Conservation (phyloP, 2,329 filamentous ascomycete genomes). For the Verticillium longisporum region DNA sequence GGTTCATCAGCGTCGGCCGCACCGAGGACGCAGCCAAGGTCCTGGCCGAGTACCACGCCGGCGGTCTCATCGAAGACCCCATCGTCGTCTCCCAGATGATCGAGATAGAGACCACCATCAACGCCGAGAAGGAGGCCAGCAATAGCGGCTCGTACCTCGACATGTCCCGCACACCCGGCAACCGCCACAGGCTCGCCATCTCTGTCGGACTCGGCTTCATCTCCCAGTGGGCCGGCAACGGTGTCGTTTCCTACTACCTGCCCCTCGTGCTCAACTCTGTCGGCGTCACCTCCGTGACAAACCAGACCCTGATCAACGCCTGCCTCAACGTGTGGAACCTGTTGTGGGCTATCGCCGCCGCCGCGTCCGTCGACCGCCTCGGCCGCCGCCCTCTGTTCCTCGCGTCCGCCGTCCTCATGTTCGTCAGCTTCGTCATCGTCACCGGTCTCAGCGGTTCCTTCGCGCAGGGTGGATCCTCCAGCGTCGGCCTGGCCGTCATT, state of each 20-base stretch:
- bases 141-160: slow-evolving; percentile 43
- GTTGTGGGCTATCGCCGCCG: slow-evolving; percentile 44
- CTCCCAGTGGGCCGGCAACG: slow-evolving; percentile 55
- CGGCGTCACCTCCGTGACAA: slow-evolving; percentile 46
- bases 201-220: slow-evolving; percentile 50
- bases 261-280: slow-evolving; percentile 29
- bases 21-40: slow-evolving; percentile 25
- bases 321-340: slow-evolving; percentile 39
- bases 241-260: slow-evolving; percentile 52
- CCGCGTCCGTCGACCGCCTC: slow-evolving; percentile 42
- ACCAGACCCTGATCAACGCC: slow-evolving; percentile 33
- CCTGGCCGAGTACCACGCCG: slow-evolving; percentile 25
- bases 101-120: slow-evolving; percentile 53
- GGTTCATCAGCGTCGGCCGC: slow-evolving; percentile 28
- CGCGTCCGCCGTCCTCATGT: not conserved
- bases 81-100: slow-evolving; percentile 52
- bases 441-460: slow-evolving; percentile 33
- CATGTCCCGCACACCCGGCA: slow-evolving; percentile 48
- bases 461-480: slow-evolving; percentile 44
- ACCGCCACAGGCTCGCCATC: slow-evolving; percentile 46
- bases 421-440: slow-evolving; percentile 45
- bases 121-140: slow-evolving; percentile 40
- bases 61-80: slow-evolving; percentile 27
- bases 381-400: slow-evolving; percentile 45
- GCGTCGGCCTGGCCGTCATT: slow-evolving; percentile 36